A percentile compares a stretch with the other conserved stretches of the same genome.
phyloP scores from a whole-genome alignment of 495 filamentous ascomycete species.

The Pyrenopolyporus hunteri region DNA sequence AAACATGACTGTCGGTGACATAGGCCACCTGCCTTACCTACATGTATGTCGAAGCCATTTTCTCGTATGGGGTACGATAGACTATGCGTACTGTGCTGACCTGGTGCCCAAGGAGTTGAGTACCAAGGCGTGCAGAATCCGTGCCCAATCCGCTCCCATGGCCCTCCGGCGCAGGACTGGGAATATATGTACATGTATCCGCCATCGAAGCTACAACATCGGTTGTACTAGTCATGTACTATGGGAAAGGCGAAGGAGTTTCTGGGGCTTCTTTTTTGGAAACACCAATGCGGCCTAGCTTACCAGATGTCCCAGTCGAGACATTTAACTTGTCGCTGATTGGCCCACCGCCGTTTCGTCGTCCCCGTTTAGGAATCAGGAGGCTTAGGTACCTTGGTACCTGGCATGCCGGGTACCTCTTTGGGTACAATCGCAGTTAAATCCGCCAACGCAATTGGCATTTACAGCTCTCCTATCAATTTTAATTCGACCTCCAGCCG shows the following conservation, averaged over 20 bases:
- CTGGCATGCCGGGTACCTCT: no score
- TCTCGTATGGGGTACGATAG: background rate
- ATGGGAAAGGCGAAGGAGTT: background rate
- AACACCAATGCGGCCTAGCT: slow-evolving; percentile 14
- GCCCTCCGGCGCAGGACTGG: background rate
- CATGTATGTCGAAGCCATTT: no score
- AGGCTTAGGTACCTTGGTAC: slow-evolving; percentile 30
- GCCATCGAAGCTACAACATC: background rate
- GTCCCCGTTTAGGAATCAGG: slow-evolving; percentile 38
- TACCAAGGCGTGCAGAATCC: no score
- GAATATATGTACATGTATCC: background rate
- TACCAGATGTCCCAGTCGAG: slow-evolving; percentile 20
- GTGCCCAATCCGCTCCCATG: no score
- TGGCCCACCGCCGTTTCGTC: slow-evolving; percentile 16
- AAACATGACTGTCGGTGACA: no score
- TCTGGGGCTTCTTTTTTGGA: slow-evolving; percentile 16
- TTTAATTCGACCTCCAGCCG: no score
- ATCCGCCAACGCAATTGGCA: background rate
- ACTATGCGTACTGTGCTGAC: background rate
- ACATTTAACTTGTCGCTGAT: slow-evolving; percentile 10
- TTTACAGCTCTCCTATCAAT: no score
- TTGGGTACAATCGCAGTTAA: background rate
- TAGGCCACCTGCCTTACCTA: no score
- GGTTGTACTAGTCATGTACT: no score
- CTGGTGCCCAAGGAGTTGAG: background rate